Evolutionary conservation across 1,284 basidiomycete species (phyloP).

Genomic region (Marasmius oreades): DNA sequence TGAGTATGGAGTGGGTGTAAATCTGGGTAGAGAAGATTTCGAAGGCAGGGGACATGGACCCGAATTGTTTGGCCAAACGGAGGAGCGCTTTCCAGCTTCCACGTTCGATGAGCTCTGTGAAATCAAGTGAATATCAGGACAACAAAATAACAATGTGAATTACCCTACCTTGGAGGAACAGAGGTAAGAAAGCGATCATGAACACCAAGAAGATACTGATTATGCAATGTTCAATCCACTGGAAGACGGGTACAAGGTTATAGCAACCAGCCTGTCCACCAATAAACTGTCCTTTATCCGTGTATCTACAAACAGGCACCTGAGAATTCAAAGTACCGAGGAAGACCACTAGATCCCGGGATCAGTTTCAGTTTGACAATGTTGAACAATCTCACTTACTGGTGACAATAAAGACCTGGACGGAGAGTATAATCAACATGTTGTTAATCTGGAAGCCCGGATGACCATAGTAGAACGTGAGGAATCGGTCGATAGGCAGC

Average conservation of each 20-base stretch:
- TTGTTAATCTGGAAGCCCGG: slow-evolving; percentile 99
- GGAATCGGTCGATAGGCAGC: slow-evolving; percentile 95
- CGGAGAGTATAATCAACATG: slow-evolving; percentile 93
- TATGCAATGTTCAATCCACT: slow-evolving; percentile 93
- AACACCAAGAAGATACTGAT: slow-evolving; percentile 96
- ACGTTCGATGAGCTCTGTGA: slow-evolving; percentile 84
- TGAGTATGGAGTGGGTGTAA: slow-evolving; percentile 92
- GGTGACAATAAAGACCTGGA: slow-evolving; percentile 88
- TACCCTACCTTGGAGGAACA: slow-evolving; percentile 89
- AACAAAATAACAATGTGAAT: neutral
- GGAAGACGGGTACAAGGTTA: slow-evolving; percentile 84
- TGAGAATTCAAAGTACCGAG: slow-evolving; percentile 86
- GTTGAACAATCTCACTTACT: slow-evolving; percentile 44
- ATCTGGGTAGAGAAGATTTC: slow-evolving; percentile 97
- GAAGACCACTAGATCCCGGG: slow-evolving; percentile 68
- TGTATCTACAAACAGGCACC: slow-evolving; percentile 77
- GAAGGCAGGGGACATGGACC: slow-evolving; percentile 91
- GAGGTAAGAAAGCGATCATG: slow-evolving; percentile 89
- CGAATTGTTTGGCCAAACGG: slow-evolving; percentile 88
- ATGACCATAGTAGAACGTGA: slow-evolving; percentile 99
- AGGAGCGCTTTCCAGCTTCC: slow-evolving; percentile 86
- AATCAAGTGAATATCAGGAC: slow-evolving; percentile 10
- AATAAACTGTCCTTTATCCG: slow-evolving; percentile 64
- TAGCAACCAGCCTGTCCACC: slow-evolving; percentile 85
- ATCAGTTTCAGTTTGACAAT: slow-evolving; percentile 12